Evolutionary conservation across 108 stramenopile species (phyloP).

Genomic region (Fragilaria radians): DNA sequence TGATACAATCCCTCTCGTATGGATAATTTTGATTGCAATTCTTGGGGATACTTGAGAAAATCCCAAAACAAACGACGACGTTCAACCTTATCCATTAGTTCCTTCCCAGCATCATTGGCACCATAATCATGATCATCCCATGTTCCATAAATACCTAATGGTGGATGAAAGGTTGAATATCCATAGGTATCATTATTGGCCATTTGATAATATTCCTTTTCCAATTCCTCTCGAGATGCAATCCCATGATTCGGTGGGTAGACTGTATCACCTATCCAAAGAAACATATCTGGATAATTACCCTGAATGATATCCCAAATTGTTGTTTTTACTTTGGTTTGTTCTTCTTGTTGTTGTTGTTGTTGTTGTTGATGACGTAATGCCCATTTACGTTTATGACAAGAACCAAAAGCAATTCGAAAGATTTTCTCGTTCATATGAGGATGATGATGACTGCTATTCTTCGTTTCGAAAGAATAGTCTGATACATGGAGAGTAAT

Average conservation of each 20-base stretch:
- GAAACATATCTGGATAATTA: constrained; percentile 44
- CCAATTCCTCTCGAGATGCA: constrained; percentile 31
- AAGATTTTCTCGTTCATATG: too few species aligned
- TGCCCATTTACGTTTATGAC: constrained; percentile 55
- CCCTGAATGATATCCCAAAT: constrained; percentile 56
- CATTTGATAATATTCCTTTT: constrained; percentile 48
- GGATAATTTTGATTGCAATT: not conserved
- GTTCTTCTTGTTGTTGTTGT: constrained; percentile 9
- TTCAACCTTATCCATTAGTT: constrained; percentile 39
- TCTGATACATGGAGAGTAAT: too few species aligned
- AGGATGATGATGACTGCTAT: too few species aligned
- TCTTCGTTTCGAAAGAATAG: too few species aligned
- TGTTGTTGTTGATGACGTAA: too few species aligned
- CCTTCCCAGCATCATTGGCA: constrained; percentile 74
- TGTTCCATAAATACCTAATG: constrained; percentile 39
- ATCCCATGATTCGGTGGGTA: constrained; percentile 60
- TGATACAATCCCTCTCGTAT: constrained; percentile 54
- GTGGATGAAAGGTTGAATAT: constrained; percentile 20
- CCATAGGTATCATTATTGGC: constrained; percentile 58
- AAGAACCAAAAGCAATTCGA: constrained; percentile 76
- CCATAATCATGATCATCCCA: constrained; percentile 96
- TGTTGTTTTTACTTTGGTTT: constrained; percentile 11
- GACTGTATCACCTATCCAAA: constrained; percentile 82
- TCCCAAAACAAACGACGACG: constrained; percentile 56
- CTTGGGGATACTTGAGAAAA: constrained; percentile 36